These are phyloP conservation scores for Spergularia marina DNA, from an alignment of 148 eudicot species.

Conservation along the genomic window DNA sequence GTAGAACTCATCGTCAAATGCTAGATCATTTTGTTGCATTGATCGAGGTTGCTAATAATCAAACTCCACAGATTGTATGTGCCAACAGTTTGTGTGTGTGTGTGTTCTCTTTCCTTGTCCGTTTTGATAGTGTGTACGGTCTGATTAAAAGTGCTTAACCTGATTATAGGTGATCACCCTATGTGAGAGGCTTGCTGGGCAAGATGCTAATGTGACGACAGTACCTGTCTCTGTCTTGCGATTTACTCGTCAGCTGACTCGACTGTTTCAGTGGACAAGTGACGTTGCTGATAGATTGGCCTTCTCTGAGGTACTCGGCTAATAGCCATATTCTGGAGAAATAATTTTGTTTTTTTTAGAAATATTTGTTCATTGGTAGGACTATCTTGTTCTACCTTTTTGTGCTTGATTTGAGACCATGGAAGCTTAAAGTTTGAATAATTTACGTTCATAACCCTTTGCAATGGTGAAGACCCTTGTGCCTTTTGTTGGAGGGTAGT, in stretches of 20 bases:
- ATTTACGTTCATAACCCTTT: no score
- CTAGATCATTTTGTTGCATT: neutral
- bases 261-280: conserved; percentile 90
- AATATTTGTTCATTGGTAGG: neutral
- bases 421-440: no score
- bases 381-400: neutral
- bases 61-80: neutral
- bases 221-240: conserved; percentile 94
- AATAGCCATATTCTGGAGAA: conserved; percentile 5
- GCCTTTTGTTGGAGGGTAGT: no score
- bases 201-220: conserved; percentile 98
- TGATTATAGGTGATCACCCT: conserved; percentile 83
- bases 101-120: neutral
- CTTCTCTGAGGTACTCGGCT: conserved; percentile 80
- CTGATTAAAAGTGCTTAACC: conserved; percentile 7
- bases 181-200: conserved; percentile 99
- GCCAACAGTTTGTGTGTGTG: neutral
- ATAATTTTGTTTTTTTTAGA: neutral
- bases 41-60: neutral
- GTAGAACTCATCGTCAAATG: neutral
- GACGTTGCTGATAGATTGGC: conserved; percentile 99
- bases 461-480: no score
- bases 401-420: no score
- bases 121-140: neutral
- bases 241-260: conserved; percentile 89